A percentile compares a stretch with the other conserved stretches of the same genome.
phyloP scores from a whole-genome alignment of 2,329 filamentous ascomycete species.

The Fusarium mexicanum region DNA sequence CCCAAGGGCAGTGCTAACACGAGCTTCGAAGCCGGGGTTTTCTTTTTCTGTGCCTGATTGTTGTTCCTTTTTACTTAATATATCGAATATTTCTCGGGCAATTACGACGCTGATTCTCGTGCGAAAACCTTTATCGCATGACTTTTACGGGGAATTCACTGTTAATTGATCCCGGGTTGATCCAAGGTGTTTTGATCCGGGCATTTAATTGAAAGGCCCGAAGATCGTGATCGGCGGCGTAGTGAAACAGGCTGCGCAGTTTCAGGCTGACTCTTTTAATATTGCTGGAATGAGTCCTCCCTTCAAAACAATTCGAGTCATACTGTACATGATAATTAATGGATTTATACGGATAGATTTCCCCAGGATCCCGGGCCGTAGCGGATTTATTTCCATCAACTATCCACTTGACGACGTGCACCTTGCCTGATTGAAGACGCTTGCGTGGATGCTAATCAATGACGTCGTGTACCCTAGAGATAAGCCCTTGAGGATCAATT shows the following conservation, averaged over 20 bases:
- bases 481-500: background rate
- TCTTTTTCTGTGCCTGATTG: background rate
- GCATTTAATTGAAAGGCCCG: background rate
- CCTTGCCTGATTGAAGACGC: background rate
- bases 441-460: background rate
- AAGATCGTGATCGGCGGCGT: background rate
- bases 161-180: background rate
- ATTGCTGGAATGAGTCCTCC: background rate
- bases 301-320: background rate
- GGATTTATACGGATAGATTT: background rate
- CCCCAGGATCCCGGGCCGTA: background rate
- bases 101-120: background rate
- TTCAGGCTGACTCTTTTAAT: constrained; percentile 5
- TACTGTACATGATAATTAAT: background rate
- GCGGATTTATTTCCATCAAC: background rate
- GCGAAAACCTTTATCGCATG: background rate
- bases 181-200: background rate
- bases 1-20: background rate
- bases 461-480: background rate
- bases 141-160: background rate
- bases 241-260: constrained; percentile 5
- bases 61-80: background rate
- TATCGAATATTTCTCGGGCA: constrained; percentile 7
- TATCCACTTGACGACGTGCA: background rate
- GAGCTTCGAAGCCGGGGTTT: background rate